Evolutionary conservation across 2,329 filamentous ascomycete species (phyloP).

Genomic region (Fusarium papillatum): DNA sequence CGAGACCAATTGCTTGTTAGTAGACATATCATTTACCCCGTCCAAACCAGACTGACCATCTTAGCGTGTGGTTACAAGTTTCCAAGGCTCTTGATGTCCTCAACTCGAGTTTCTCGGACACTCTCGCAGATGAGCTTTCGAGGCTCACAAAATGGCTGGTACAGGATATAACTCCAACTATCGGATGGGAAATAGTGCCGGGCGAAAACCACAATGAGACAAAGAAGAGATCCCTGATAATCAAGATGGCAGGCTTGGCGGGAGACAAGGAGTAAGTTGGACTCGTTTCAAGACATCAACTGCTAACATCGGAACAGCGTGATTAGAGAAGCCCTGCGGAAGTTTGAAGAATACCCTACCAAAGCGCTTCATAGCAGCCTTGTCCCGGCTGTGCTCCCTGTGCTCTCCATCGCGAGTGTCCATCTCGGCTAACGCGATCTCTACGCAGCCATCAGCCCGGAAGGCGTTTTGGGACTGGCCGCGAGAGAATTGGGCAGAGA

Average conservation of each 20-base stretch:
- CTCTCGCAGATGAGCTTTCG: neutral
- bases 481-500: neutral
- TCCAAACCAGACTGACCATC: neutral
- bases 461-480: neutral
- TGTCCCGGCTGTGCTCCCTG: neutral
- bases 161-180: neutral
- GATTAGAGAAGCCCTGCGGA: neutral
- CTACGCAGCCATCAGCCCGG: neutral
- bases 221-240: neutral
- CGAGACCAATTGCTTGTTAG: neutral
- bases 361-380: neutral
- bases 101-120: neutral
- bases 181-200: neutral
- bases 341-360: neutral
- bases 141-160: neutral
- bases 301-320: neutral
- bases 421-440: neutral
- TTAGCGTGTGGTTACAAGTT: neutral
- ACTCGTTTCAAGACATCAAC: neutral
- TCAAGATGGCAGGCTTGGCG: neutral
- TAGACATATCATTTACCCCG: neutral
- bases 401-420: neutral
- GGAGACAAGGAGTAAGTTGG: neutral
- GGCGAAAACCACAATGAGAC: neutral
- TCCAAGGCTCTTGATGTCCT: neutral